These are phyloP conservation scores for Piper longum DNA, from an alignment of 164 flowering plant species.

Conservation along the genomic window DNA sequence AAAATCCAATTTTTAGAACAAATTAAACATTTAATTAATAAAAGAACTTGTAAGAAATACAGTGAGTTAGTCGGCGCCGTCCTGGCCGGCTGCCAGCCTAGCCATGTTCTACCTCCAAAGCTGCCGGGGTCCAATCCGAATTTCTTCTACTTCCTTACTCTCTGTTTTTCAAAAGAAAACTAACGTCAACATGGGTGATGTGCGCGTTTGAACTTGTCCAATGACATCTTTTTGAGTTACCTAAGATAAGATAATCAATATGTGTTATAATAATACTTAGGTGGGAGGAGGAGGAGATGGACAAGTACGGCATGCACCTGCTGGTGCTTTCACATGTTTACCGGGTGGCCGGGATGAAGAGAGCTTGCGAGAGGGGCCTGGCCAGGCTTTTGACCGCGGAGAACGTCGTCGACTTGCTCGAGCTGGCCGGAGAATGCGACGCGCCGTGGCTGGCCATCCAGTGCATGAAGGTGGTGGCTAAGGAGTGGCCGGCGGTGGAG, in stretches of 20 bases:
- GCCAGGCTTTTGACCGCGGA: constrained; percentile 37
- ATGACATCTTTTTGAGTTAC: background rate
- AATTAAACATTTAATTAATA: too few relatives aligned
- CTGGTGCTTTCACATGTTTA: constrained; percentile 75
- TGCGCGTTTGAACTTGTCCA: background rate
- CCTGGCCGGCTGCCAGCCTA: too few relatives aligned
- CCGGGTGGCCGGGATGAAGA: constrained; percentile 55
- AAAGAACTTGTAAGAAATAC: too few relatives aligned
- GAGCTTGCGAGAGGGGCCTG: constrained; percentile 41
- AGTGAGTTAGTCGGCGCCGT: too few relatives aligned
- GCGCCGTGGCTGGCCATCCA: constrained; percentile 69
- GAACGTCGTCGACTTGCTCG: constrained; percentile 74
- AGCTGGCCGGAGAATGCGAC: constrained; percentile 69
- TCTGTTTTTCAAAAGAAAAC: too few relatives aligned
- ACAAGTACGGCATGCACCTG: constrained; percentile 64
- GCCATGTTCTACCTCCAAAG: too few relatives aligned
- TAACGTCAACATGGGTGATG: too few relatives aligned
- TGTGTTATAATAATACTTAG: constrained; percentile 15
- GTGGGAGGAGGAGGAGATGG: constrained; percentile 57
- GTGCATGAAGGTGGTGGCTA: constrained; percentile 55
- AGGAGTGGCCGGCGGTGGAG: constrained; percentile 51
- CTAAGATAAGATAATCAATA: too few relatives aligned
- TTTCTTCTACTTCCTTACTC: too few relatives aligned
- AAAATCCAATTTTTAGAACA: too few relatives aligned
- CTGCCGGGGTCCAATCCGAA: too few relatives aligned